phyloP scores from a whole-genome alignment of 2,329 filamentous ascomycete genomes.

The Stagonosporopsis chrysanthemi region DNA sequence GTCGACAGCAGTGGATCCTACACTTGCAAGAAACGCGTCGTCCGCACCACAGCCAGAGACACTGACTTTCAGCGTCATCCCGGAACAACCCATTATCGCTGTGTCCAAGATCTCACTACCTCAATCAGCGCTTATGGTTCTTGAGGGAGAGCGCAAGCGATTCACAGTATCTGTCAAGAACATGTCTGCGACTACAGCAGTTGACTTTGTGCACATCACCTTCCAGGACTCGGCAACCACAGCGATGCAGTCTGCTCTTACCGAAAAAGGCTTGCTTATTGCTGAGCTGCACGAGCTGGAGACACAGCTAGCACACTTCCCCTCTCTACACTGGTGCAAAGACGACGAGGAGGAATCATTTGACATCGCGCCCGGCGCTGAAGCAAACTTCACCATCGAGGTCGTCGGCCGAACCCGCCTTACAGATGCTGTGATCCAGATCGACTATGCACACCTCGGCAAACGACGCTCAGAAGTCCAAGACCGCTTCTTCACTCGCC shows the following conservation, averaged over 20 bases:
- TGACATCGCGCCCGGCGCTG: slow-evolving; percentile 71
- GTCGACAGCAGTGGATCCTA: slow-evolving; percentile 39
- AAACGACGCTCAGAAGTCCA: slow-evolving; percentile 70
- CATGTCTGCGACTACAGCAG: slow-evolving; percentile 70
- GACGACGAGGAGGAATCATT: slow-evolving; percentile 56
- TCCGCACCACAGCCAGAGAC: slow-evolving; percentile 48
- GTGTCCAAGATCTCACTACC: slow-evolving; percentile 79
- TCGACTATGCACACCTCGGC: slow-evolving; percentile 87
- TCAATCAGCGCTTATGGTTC: slow-evolving; percentile 87
- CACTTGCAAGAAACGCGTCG: slow-evolving; percentile 29
- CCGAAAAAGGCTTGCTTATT: slow-evolving; percentile 77
- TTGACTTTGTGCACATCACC: slow-evolving; percentile 85
- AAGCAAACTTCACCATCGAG: slow-evolving; percentile 79
- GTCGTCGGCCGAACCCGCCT: slow-evolving; percentile 86
- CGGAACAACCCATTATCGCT: slow-evolving; percentile 77
- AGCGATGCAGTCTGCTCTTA: slow-evolving; percentile 76
- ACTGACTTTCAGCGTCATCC: slow-evolving; percentile 76
- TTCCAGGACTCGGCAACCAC: slow-evolving; percentile 88
- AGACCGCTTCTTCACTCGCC: slow-evolving; percentile 82
- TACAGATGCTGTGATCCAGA: slow-evolving; percentile 78
- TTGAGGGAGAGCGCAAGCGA: slow-evolving; percentile 83
- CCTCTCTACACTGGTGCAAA: slow-evolving; percentile 64
- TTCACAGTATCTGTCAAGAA: slow-evolving; percentile 87
- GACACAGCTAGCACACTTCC: slow-evolving; percentile 74
- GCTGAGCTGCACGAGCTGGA: slow-evolving; percentile 88